Evolutionary conservation across 495 filamentous ascomycete genomes (phyloP).

Genomic region (Friedmanniomyces simplex): DNA sequence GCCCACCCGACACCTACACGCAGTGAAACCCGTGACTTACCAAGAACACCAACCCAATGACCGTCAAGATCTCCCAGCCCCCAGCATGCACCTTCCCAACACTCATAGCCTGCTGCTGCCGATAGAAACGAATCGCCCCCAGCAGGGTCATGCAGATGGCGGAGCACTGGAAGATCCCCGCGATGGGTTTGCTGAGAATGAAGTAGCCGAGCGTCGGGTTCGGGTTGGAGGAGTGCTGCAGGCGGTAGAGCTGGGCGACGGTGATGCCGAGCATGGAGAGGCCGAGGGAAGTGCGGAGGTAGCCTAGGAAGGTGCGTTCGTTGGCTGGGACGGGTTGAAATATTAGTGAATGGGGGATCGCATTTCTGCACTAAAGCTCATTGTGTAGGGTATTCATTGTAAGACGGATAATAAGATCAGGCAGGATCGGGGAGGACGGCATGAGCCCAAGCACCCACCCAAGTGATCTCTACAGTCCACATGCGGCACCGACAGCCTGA

Average conservation of each 20-base stretch:
- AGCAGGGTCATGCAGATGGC: slow-evolving; percentile 48
- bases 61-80: slow-evolving; percentile 55
- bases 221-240: slow-evolving; percentile 42
- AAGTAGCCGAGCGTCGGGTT: slow-evolving; percentile 46
- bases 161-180: slow-evolving; percentile 45
- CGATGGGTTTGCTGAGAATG: slow-evolving; percentile 54
- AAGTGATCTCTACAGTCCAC: slow-evolving; percentile 42
- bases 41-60: slow-evolving; percentile 20
- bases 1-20: neutral
- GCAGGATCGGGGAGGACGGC: neutral
- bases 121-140: slow-evolving; percentile 58
- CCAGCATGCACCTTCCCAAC: slow-evolving; percentile 54
- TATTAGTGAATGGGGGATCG: too few species aligned
- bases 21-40: neutral
- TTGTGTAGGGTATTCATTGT: too few species aligned
- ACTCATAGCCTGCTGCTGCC: slow-evolving; percentile 56
- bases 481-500: slow-evolving; percentile 36
- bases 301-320: slow-evolving; percentile 69
- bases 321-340: slow-evolving; percentile 42
- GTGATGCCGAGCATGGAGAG: slow-evolving; percentile 57
- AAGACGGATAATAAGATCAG: too few species aligned
- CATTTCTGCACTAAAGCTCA: too few species aligned
- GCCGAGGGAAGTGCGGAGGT: slow-evolving; percentile 60
- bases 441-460: slow-evolving; percentile 31
- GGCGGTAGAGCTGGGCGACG: slow-evolving; percentile 58